Evolutionary conservation across 129 eudicot species (phyloP).

Genomic region (Arctium minus): DNA sequence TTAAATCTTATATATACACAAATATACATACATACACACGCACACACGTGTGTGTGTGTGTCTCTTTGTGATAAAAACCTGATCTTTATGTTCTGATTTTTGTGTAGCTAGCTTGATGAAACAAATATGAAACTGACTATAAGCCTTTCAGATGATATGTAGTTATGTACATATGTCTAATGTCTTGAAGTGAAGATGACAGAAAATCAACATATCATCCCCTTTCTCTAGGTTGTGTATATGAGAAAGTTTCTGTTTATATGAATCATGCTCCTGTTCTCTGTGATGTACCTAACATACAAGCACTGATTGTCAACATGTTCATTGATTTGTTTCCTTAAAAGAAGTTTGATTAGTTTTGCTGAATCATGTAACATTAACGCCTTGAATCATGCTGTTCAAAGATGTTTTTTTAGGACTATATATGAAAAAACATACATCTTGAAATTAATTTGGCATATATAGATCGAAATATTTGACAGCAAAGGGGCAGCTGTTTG

Average conservation of each 20-base stretch:
- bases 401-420: background rate
- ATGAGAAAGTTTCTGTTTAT: background rate
- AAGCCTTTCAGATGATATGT: background rate
- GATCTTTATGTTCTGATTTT: background rate
- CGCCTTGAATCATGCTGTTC: background rate
- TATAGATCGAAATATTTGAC: conserved; percentile 13
- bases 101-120: background rate
- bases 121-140: background rate
- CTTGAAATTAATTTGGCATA: background rate
- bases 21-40: background rate
- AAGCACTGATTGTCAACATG: background rate
- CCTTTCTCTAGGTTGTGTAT: background rate
- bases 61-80: background rate
- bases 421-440: background rate
- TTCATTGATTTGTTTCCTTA: no score
- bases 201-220: background rate
- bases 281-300: conserved; percentile 3
- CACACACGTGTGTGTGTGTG: background rate
- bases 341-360: background rate
- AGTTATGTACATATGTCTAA: no score
- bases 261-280: background rate
- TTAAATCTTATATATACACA: no score
- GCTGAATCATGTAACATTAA: background rate
- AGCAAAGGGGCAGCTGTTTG: conserved; percentile 10
- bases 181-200: background rate